Evolutionary conservation across 208 protist species (phyloP).

Genomic region (Vickermania spadyakhi): DNA sequence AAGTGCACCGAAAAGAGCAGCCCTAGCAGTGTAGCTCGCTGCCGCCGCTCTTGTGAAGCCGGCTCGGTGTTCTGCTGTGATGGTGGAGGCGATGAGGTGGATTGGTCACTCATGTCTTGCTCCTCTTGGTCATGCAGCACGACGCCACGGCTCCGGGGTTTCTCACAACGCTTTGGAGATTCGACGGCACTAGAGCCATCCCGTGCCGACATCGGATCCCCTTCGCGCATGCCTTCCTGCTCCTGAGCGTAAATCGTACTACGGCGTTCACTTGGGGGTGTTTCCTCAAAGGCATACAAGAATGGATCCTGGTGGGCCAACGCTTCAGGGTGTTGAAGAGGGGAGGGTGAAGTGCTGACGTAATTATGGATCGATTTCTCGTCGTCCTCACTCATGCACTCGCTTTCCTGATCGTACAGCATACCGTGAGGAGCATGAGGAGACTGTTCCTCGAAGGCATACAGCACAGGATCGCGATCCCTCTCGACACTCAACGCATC

Average conservation of each 20-base stretch:
- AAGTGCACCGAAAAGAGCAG: background rate
- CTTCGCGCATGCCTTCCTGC: background rate
- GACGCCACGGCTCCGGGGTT: background rate
- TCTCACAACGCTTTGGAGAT: no score
- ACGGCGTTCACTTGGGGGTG: background rate
- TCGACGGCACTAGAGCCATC: no score
- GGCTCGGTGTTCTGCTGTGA: background rate
- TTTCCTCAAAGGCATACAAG: background rate
- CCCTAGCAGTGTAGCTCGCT: background rate
- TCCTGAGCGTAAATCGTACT: background rate
- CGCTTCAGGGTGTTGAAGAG: no score
- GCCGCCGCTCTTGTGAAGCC: background rate
- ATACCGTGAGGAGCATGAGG: background rate
- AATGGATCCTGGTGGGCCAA: background rate
- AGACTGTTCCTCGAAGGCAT: background rate
- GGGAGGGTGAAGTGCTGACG: no score
- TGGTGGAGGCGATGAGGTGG: no score
- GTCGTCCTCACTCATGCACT: background rate
- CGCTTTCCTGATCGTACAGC: background rate
- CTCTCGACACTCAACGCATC: background rate
- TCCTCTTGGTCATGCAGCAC: background rate
- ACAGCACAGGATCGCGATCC: background rate
- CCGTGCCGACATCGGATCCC: background rate
- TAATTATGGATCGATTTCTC: background rate
- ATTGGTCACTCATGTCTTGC: no score